Evolutionary conservation across 2,329 filamentous ascomycete genomes (phyloP).

Genomic region (Colletotrichum musicola): DNA sequence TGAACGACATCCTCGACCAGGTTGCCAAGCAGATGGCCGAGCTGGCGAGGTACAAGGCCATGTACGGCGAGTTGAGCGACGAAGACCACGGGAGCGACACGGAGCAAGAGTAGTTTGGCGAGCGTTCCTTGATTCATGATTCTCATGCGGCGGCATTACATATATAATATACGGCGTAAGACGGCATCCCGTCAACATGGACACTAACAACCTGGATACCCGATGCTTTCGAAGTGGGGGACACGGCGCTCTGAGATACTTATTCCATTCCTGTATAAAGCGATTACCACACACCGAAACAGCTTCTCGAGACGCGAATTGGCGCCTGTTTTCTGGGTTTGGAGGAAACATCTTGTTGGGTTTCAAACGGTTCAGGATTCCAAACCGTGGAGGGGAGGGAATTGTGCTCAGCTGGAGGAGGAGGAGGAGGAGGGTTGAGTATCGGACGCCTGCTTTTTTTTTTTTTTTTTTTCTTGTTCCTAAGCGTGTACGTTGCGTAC

Average conservation of each 20-base stretch:
- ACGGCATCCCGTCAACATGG: constrained; percentile 31
- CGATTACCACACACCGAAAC: constrained; percentile 32
- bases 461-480: not conserved
- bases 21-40: constrained; percentile 73
- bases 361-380: constrained; percentile 14
- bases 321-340: constrained; percentile 16
- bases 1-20: constrained; percentile 76
- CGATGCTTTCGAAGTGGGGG: constrained; percentile 27
- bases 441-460: too few species aligned
- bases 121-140: constrained; percentile 36
- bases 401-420: not conserved
- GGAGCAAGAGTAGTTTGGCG: constrained; percentile 43
- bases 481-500: not conserved
- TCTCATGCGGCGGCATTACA: constrained; percentile 33
- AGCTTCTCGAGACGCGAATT: constrained; percentile 20
- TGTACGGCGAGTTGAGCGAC: constrained; percentile 60
- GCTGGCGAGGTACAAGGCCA: constrained; percentile 70
- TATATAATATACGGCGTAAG: constrained; percentile 39
- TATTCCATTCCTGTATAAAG: constrained; percentile 36
- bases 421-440: not conserved
- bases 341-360: constrained; percentile 9
- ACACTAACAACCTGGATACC: constrained; percentile 37
- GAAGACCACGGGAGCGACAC: constrained; percentile 50
- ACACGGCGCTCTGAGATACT: constrained; percentile 35
- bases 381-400: not conserved